Evolutionary conservation across 257 asterid genomes (phyloP).

Genomic region (Pogostemon cablin): DNA sequence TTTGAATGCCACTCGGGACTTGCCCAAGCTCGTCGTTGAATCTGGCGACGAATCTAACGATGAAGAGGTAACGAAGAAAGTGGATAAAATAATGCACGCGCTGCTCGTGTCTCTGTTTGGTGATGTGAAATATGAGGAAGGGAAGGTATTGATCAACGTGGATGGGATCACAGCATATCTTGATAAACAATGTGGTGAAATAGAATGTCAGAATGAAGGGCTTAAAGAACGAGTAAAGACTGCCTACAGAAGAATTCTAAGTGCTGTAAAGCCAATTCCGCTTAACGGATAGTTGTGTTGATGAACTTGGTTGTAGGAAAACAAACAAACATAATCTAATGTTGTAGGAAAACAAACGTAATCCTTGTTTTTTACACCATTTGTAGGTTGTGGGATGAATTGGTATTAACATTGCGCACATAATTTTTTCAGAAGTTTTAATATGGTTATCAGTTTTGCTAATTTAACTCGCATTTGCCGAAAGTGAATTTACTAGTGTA

Average conservation of each 20-base stretch:
- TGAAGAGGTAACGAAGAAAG: conserved; percentile 64
- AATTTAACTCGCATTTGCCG: too few relatives aligned
- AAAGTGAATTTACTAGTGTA: too few relatives aligned
- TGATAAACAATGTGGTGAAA: conserved; percentile 78
- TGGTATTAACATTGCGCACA: too few relatives aligned
- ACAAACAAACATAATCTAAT: too few relatives aligned
- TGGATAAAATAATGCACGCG: conserved; percentile 74
- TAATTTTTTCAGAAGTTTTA: too few relatives aligned
- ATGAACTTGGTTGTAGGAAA: too few relatives aligned
- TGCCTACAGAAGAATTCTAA: conserved; percentile 67
- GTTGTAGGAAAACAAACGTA: too few relatives aligned
- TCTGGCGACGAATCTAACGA: conserved; percentile 49
- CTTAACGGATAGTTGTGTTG: conserved; percentile 39
- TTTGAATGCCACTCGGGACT: conserved; percentile 73
- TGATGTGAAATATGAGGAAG: conserved; percentile 73
- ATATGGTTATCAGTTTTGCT: too few relatives aligned
- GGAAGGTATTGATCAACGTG: conserved; percentile 66
- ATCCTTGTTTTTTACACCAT: too few relatives aligned
- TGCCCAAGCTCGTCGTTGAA: conserved; percentile 59
- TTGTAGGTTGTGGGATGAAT: too few relatives aligned
- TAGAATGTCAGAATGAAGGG: conserved; percentile 78
- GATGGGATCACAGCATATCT: conserved; percentile 75
- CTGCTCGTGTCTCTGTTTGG: conserved; percentile 91
- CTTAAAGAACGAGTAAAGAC: conserved; percentile 79
- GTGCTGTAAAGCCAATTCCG: conserved; percentile 87